phyloP scores from a whole-genome alignment of 352 stramenopile genomes.

The Globisporangium cylindrosporum region DNA sequence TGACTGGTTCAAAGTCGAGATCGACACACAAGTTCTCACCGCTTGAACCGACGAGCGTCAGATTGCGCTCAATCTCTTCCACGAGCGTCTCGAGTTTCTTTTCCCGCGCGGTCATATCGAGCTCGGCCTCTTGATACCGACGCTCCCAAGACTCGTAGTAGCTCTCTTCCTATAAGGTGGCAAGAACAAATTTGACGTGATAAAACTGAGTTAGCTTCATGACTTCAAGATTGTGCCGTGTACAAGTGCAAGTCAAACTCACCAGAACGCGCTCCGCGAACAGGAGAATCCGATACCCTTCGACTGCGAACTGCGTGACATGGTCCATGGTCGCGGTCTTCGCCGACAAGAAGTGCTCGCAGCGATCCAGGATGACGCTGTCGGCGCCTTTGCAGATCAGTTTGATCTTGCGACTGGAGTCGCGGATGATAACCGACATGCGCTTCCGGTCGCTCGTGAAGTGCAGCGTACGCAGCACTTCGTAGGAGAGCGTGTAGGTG shows the following conservation, averaged over 20 bases:
- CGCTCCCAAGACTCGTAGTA: constrained; percentile 73
- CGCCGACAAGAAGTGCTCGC: constrained; percentile 52
- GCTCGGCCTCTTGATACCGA: constrained; percentile 65
- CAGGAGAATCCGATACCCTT: constrained; percentile 85
- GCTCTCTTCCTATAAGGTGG: constrained; percentile 38
- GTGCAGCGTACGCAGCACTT: constrained; percentile 65
- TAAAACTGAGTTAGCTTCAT: no score
- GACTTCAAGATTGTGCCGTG: background rate
- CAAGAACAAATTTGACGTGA: background rate
- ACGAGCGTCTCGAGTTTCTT: constrained; percentile 50
- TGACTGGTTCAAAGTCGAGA: background rate
- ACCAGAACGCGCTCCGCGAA: constrained; percentile 77
- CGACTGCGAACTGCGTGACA: constrained; percentile 76
- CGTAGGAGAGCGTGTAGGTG: constrained; percentile 62
- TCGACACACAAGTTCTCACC: constrained; percentile 29
- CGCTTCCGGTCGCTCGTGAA: constrained; percentile 81
- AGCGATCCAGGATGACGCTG: constrained; percentile 73
- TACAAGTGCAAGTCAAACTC: constrained; percentile 17
- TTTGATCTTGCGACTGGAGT: constrained; percentile 48
- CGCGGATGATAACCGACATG: constrained; percentile 81
- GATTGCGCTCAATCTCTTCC: constrained; percentile 79
- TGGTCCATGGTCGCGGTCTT: constrained; percentile 63
- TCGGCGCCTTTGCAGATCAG: constrained; percentile 83
- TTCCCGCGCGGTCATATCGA: constrained; percentile 70
- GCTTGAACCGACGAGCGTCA: constrained; percentile 86